Conservation (phyloP, 1,139 yeast species). For the Wickerhamomyces sp. region DNA sequence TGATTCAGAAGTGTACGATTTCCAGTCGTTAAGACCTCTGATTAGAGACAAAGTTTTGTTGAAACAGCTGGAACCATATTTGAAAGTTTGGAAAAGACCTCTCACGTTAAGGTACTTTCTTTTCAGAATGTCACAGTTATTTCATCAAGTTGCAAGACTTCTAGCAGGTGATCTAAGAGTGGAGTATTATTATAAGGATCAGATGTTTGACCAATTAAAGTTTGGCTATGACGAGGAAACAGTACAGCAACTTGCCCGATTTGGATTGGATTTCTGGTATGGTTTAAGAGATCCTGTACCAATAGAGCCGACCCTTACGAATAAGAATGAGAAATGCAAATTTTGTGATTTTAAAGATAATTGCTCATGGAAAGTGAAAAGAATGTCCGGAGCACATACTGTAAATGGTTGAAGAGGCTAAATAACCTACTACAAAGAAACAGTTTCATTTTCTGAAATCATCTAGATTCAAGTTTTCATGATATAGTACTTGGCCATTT, state of each 20-base stretch:
- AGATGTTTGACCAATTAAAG: constrained; percentile 33
- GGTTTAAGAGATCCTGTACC: constrained; percentile 44
- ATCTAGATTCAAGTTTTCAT: constrained; percentile 6
- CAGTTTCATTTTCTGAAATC: too few relatives aligned
- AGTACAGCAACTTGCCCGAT: constrained; percentile 26
- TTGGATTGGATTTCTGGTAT: constrained; percentile 47
- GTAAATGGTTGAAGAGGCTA: too few relatives aligned
- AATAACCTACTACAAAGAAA: background rate
- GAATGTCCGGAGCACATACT: too few relatives aligned
- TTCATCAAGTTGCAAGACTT: constrained; percentile 31
- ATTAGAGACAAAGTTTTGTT: constrained; percentile 12
- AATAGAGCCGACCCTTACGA: constrained; percentile 28
- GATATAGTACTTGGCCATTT: constrained; percentile 68
- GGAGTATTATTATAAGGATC: constrained; percentile 45
- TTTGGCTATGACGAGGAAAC: constrained; percentile 32
- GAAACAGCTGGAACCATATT: constrained; percentile 17
- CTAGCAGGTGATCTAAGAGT: constrained; percentile 36
- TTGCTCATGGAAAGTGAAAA: constrained; percentile 27
- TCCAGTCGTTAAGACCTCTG: constrained; percentile 11
- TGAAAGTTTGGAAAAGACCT: constrained; percentile 44
- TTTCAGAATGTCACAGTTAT: constrained; percentile 48
- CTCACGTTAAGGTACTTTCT: constrained; percentile 55
- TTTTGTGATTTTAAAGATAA: constrained; percentile 44
- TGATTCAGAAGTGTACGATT: constrained; percentile 5
- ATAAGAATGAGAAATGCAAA: constrained; percentile 37